Evolutionary conservation across 2,329 filamentous ascomycete species (phyloP).

Genomic region (Fusarium irregulare): DNA sequence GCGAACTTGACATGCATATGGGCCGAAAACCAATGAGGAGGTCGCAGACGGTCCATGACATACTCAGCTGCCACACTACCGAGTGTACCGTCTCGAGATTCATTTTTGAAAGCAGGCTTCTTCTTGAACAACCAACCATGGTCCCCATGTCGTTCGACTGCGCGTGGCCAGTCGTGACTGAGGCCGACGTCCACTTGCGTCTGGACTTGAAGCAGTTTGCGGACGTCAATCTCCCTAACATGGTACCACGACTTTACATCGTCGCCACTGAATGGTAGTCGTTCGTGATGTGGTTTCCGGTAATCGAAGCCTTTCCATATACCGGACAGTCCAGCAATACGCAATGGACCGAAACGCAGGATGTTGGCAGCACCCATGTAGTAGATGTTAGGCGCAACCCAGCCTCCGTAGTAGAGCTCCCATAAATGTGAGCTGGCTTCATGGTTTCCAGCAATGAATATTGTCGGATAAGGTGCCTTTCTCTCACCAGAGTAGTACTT

Average conservation of each 20-base stretch:
- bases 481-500: conserved; percentile 88
- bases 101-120: conserved; percentile 80
- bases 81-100: conserved; percentile 79
- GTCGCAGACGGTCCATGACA: conserved; percentile 83
- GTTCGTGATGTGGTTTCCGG: conserved; percentile 82
- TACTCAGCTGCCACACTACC: conserved; percentile 84
- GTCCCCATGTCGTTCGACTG: conserved; percentile 83
- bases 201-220: conserved; percentile 86
- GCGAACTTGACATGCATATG: conserved; percentile 92
- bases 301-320: conserved; percentile 97
- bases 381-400: conserved; percentile 97
- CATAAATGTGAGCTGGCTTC: conserved; percentile 91
- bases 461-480: conserved; percentile 85
- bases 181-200: conserved; percentile 91
- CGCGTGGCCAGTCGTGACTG: conserved; percentile 95
- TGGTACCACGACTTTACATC: conserved; percentile 90
- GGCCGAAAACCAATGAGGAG: conserved; percentile 90
- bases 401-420: conserved; percentile 96
- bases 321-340: conserved; percentile 90
- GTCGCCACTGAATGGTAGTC: conserved; percentile 81
- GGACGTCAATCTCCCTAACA: conserved; percentile 87
- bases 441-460: conserved; percentile 96
- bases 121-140: conserved; percentile 72
- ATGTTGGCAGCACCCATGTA: conserved; percentile 95
- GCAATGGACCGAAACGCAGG: conserved; percentile 81